These are phyloP conservation scores for peach (Prunus persica) DNA, from an alignment of 306 rosid genomes.

Conservation along the genomic window Prunus_persica_NCBIv2 NC_034011.1:6299001-6299500, in stretches of 20 bases:
- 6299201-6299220: constrained; percentile 28
- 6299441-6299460: constrained; percentile 37
- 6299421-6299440: constrained; percentile 33
- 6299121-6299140: constrained; percentile 29
- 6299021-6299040: constrained; percentile 43
- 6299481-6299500: constrained; percentile 58
- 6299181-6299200: constrained; percentile 16
- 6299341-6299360: constrained; percentile 49
- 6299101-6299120: constrained; percentile 24
- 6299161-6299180: constrained; percentile 15
- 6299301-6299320: constrained; percentile 23
- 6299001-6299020: constrained; percentile 38
- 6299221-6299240: constrained; percentile 9
- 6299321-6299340: constrained; percentile 18
- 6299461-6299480: constrained; percentile 42
- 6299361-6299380: constrained; percentile 50
- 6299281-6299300: constrained; percentile 31
- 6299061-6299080: neutral
- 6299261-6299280: constrained; percentile 50
- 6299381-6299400: constrained; percentile 44
- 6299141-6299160: constrained; percentile 23
- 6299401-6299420: constrained; percentile 36
- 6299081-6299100: constrained; percentile 14
- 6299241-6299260: constrained; percentile 21
- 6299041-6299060: constrained; percentile 2